Evolutionary conservation across 495 filamentous ascomycete genomes (phyloP).

Genomic region (Cudoniella acicularis): DNA sequence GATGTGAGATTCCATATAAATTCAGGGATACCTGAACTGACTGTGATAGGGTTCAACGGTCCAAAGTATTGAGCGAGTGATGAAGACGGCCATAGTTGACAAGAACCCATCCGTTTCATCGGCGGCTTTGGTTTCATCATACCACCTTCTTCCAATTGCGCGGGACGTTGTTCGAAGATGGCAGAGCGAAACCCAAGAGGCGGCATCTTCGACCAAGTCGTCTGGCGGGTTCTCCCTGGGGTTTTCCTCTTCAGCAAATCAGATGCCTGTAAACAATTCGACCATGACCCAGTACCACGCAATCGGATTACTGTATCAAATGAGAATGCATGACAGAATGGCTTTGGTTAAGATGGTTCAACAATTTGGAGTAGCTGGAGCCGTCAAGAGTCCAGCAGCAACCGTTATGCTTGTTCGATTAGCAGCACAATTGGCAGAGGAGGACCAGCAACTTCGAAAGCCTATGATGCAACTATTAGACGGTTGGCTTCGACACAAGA

Average conservation of each 20-base stretch:
- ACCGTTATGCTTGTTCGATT: slow-evolving; percentile 88
- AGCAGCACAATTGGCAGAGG: slow-evolving; percentile 92
- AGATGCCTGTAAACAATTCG: slow-evolving; percentile 70
- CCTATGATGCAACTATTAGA: slow-evolving; percentile 94
- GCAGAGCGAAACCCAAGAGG: slow-evolving; percentile 99
- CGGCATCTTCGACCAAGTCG: slow-evolving; percentile 83
- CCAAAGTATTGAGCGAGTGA: slow-evolving; percentile 94
- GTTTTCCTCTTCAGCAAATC: slow-evolving; percentile 71
- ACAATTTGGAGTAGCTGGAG: slow-evolving; percentile 87
- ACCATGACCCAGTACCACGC: slow-evolving; percentile 99
- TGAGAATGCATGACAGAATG: slow-evolving; percentile 97
- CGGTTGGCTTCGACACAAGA: slow-evolving; percentile 96
- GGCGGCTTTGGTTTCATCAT: slow-evolving; percentile 93
- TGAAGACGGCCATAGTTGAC: slow-evolving; percentile 99
- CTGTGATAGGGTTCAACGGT: slow-evolving; percentile 78
- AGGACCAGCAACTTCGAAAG: slow-evolving; percentile 82
- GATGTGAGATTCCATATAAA: slow-evolving; percentile 60
- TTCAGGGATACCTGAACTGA: slow-evolving; percentile 22
- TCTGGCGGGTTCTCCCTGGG: slow-evolving; percentile 85
- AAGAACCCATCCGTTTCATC: slow-evolving; percentile 98
- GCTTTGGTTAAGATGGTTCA: slow-evolving; percentile 99
- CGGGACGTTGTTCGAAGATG: slow-evolving; percentile 93
- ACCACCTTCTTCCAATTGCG: slow-evolving; percentile 95
- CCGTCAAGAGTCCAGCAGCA: slow-evolving; percentile 90
- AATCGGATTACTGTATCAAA: slow-evolving; percentile 95